Conservation (phyloP, 805 yeast genomes). For the Candida pseudoglaebosa region DNA sequence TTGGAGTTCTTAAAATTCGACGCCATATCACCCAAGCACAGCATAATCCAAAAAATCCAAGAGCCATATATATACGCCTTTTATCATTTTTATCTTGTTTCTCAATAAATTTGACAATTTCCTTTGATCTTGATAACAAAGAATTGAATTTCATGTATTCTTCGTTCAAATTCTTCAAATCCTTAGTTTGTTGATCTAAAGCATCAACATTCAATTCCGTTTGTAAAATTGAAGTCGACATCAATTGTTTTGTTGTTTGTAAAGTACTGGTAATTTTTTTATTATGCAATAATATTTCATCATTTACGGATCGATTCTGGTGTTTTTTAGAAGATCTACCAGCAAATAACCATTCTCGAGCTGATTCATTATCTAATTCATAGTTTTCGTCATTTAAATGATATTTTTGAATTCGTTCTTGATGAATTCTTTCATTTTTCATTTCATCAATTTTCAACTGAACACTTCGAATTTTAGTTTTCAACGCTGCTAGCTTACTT, state of each 20-base stretch:
- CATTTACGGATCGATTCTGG: constrained; percentile 21
- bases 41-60: constrained; percentile 43
- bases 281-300: constrained; percentile 44
- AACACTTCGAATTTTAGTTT: constrained; percentile 21
- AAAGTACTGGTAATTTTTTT: constrained; percentile 43
- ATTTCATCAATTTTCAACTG: constrained; percentile 24
- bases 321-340: constrained; percentile 20
- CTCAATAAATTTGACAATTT: constrained; percentile 48
- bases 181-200: constrained; percentile 43
- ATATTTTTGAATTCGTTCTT: constrained; percentile 27
- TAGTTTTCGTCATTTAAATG: constrained; percentile 1
- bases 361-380: constrained; percentile 1
- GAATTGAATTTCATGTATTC: constrained; percentile 38
- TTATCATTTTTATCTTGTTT: constrained; percentile 49
- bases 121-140: constrained; percentile 39
- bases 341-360: constrained; percentile 19
- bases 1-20: constrained; percentile 44
- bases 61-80: constrained; percentile 43
- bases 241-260: constrained; percentile 44
- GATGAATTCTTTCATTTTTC: constrained; percentile 26
- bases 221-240: constrained; percentile 48
- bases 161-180: constrained; percentile 36
- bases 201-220: constrained; percentile 49
- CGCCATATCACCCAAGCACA: constrained; percentile 50
- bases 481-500: constrained; percentile 18